Conservation (phyloP, 495 filamentous ascomycete species). For the Penicillium silybi region DNA sequence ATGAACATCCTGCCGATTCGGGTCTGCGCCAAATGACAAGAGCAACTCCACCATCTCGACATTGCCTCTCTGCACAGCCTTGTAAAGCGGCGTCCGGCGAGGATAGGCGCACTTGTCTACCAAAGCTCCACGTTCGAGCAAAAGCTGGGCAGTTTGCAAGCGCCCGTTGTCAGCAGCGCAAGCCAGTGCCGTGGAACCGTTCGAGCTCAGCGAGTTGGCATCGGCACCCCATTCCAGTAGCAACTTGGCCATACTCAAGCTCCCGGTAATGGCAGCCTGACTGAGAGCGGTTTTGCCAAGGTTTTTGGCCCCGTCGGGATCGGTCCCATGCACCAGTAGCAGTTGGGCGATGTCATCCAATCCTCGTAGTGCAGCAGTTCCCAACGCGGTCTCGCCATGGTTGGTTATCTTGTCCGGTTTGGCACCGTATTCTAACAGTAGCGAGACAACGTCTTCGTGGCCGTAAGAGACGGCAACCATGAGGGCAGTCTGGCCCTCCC, state of each 20-base stretch:
- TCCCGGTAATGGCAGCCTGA: constrained; percentile 32
- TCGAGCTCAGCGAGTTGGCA: constrained; percentile 32
- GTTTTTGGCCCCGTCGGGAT: constrained; percentile 3
- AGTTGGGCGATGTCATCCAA: constrained; percentile 29
- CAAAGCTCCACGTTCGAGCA: constrained; percentile 34
- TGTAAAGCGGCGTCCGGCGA: constrained; percentile 12
- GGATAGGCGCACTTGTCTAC: constrained; percentile 19
- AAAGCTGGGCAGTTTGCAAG: constrained; percentile 31
- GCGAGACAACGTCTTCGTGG: constrained; percentile 16
- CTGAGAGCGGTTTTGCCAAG: constrained; percentile 9
- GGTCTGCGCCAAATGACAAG: not conserved
- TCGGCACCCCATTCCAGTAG: constrained; percentile 40
- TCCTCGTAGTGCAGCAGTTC: constrained; percentile 30
- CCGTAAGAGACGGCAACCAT: constrained; percentile 28
- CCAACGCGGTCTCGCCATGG: constrained; percentile 29
- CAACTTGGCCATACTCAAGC: constrained; percentile 30
- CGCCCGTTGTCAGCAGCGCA: constrained; percentile 36
- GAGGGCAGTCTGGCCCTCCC: constrained; percentile 31
- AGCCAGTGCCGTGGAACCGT: constrained; percentile 37
- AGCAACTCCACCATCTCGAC: not conserved
- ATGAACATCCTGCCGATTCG: not conserved
- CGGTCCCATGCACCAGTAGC: constrained; percentile 25
- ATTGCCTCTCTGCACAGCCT: constrained; percentile 11
- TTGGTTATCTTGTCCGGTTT: constrained; percentile 8
- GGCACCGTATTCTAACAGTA: constrained; percentile 28